Base-by-base conservation (phyloP, 371 early-diverging fungal species). In the Sporodiniella umbellata region DNA sequence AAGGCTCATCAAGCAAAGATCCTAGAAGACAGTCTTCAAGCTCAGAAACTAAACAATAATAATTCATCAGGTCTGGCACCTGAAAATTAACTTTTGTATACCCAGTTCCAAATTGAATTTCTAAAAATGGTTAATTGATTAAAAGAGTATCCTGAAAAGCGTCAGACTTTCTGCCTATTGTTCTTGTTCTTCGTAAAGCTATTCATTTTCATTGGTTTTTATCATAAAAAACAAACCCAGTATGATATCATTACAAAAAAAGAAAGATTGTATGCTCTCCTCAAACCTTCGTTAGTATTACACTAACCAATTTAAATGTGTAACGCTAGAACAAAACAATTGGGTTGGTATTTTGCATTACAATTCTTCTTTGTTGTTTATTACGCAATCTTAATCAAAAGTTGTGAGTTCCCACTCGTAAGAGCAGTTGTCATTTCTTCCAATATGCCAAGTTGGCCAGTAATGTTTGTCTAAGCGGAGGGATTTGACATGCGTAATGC, bases 401-500 rank as follows among this genome's bases (percentile, higher is more conserved):
- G 33, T 35, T 12, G 45, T 40, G 42, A 51, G 18, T 10, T 51
- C 15, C 87, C 86, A 87, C 0, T 83, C 84, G 39, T 66, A 56
- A 17, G 61, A 49, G 25, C 68, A 57, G 3, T 28, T 44, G 0
- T 67, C 58, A 31, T 83, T 76, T n/a, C 68, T 73, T 39, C 68
- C 45, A 26, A 89, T 62, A 28, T 81, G 78, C 73, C 85, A 86
- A 0, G 85, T 74, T 0, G 83, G 83, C 89, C 89, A 89, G 55
- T 86, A 89, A 57, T 86, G 84, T 23, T 62, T 67, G 61, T 88
- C 88, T 6, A 86, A 49, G 30, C 78, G 75, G 45, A 89, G 46
- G 6, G 81, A 77, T 38, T 73, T 70, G 14, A 89, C 80, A 14
- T 76, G 68, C 0, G 79, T 72, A 6, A 70, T 64, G 28, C 61